Percentiles rank a stretch among this genome's conserved stretches.
phyloP scores from a whole-genome alignment of 1,284 basidiomycete genomes.

The Takashimella koratensis region DNA sequence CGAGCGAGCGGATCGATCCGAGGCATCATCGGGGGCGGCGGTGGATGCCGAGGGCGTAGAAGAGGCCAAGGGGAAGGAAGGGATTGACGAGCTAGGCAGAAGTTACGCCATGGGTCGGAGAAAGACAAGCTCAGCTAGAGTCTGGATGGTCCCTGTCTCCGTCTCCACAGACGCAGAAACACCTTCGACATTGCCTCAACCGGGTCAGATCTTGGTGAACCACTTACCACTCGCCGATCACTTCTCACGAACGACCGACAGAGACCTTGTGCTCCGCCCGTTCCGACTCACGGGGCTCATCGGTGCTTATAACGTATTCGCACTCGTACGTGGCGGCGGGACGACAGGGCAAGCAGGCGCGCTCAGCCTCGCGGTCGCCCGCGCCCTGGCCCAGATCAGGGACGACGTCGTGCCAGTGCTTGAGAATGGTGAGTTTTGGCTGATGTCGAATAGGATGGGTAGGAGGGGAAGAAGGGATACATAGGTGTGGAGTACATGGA shows the following conservation, averaged over 20 bases:
- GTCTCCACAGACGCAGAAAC: constrained; percentile 51
- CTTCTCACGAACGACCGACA: constrained; percentile 72
- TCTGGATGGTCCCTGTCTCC: constrained; percentile 81
- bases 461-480: too few species aligned
- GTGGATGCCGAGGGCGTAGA: constrained; percentile 49
- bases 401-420: constrained; percentile 64
- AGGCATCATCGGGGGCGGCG: background rate
- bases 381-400: constrained; percentile 69
- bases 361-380: constrained; percentile 75
- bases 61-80: constrained; percentile 46
- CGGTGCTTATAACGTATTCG: constrained; percentile 89
- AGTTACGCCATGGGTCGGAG: constrained; percentile 78
- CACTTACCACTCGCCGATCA: constrained; percentile 71
- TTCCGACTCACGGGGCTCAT: constrained; percentile 79
- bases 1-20: constrained; percentile 51
- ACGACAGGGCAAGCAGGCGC: constrained; percentile 89
- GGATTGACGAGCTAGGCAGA: constrained; percentile 69
- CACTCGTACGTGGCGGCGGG: constrained; percentile 82
- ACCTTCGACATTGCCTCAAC: constrained; percentile 10
- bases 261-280: constrained; percentile 76
- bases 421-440: constrained; percentile 67
- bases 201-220: constrained; percentile 72
- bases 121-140: constrained; percentile 80
- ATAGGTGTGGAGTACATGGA: too few species aligned
- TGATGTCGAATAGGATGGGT: too few species aligned